Evolutionary conservation across 495 filamentous ascomycete species (phyloP).

Genomic region (Annulohypoxylon nitens): DNA sequence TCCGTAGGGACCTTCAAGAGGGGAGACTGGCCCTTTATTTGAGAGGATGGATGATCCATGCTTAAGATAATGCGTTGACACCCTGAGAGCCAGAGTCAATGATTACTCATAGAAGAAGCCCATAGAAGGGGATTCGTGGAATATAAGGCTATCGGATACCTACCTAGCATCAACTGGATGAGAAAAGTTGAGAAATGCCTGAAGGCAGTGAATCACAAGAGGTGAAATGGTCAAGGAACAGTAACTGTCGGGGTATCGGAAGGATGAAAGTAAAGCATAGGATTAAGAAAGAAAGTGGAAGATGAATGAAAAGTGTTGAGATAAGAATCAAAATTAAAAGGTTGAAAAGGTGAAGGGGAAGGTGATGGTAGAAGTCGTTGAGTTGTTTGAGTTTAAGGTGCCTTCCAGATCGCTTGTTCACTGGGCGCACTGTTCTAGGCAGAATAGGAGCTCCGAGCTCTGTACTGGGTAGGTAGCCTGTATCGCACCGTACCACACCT

Average conservation of each 20-base stretch:
- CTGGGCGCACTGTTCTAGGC: not conserved
- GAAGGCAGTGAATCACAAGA: not conserved
- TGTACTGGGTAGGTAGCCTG: not conserved
- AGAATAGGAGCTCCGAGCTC: not conserved
- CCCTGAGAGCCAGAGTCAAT: not conserved
- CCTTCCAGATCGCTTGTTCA: not conserved
- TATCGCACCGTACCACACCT: not conserved
- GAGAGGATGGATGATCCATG: constrained; percentile 20
- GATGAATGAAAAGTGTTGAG: not conserved
- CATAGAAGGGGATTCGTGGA: not conserved
- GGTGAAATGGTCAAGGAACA: not conserved
- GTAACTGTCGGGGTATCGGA: not conserved
- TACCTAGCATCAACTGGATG: not conserved
- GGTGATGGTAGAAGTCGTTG: not conserved
- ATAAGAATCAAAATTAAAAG: not conserved
- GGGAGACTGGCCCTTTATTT: not conserved
- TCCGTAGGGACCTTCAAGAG: constrained; percentile 53
- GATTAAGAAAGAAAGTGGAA: not conserved
- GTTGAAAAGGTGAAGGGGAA: not conserved
- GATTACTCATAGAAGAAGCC: not conserved
- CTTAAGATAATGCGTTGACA: not conserved
- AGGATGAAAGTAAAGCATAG: not conserved
- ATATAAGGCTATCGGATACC: not conserved
- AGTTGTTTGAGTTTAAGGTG: not conserved
- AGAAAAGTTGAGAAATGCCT: not conserved